Evolutionary conservation across 73 alveolate species (phyloP).

Genomic region (Blepharisma japonicum): DNA sequence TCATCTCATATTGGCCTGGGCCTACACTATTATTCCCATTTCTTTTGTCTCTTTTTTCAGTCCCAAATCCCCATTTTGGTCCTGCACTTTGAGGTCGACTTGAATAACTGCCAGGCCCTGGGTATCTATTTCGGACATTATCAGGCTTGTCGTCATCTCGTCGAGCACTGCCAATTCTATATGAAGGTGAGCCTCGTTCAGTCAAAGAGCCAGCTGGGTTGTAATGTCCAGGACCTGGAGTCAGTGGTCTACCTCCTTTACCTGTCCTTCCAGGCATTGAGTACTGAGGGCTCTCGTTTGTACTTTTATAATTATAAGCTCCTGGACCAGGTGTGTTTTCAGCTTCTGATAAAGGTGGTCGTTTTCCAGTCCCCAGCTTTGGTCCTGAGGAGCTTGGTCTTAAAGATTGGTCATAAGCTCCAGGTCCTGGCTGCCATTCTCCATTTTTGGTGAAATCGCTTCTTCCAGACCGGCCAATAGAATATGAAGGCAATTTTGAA

Average conservation of each 20-base stretch:
- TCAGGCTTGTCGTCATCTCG: neutral
- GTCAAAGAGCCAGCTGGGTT: neutral
- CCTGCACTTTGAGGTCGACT: neutral
- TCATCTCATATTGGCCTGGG: neutral
- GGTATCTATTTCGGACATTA: neutral
- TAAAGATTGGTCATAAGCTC: neutral
- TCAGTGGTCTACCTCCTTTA: neutral
- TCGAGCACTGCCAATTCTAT: neutral
- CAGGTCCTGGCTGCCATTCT: slow-evolving; percentile 24
- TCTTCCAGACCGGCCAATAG: slow-evolving; percentile 12
- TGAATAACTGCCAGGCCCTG: neutral
- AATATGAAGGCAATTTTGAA: neutral
- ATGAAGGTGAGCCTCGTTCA: neutral
- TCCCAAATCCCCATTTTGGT: neutral
- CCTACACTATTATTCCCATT: neutral
- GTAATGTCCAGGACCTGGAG: slow-evolving; percentile 29
- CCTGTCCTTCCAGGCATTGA: slow-evolving; percentile 21
- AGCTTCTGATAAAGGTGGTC: slow-evolving; percentile 16
- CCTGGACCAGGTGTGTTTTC: slow-evolving; percentile 24
- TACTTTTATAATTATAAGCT: neutral
- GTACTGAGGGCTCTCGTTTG: slow-evolving; percentile 6
- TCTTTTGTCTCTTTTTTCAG: neutral
- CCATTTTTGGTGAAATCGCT: neutral
- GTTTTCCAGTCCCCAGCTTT: neutral
- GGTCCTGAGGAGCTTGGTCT: neutral